These are phyloP conservation scores for Trichosanthes truncata DNA, from an alignment of 306 rosid species.

Conservation along the genomic window DNA sequence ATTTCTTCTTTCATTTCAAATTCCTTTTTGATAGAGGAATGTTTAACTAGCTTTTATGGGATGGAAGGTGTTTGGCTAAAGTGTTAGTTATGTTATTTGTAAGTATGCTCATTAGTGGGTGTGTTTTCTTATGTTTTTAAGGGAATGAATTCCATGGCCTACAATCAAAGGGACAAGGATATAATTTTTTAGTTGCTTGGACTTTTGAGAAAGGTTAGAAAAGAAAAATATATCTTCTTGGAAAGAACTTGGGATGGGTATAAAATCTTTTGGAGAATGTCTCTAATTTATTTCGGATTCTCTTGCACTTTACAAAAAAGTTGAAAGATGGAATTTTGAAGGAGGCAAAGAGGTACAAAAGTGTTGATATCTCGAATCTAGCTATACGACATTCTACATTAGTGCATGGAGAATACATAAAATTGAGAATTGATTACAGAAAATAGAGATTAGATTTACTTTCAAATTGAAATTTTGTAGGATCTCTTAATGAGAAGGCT, in stretches of 20 bases:
- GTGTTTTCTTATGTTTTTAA: neutral
- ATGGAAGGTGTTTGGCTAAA: conserved; percentile 3
- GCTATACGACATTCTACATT: neutral
- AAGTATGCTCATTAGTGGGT: neutral
- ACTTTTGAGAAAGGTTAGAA: neutral
- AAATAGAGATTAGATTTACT: neutral
- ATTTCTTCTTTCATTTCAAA: neutral
- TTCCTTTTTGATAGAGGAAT: neutral
- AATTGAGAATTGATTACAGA: neutral
- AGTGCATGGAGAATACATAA: neutral
- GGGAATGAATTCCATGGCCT: conserved; percentile 6
- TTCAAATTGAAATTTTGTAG: neutral
- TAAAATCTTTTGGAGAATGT: neutral
- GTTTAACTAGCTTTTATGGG: neutral
- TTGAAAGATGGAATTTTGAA: neutral
- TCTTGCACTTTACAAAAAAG: neutral
- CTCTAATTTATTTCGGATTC: neutral
- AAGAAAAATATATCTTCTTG: neutral
- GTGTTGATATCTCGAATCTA: neutral
- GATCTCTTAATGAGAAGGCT: neutral
- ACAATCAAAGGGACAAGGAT: neutral
- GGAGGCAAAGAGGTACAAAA: neutral
- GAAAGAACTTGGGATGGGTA: neutral
- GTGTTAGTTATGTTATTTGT: neutral
- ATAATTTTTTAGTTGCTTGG: neutral